Conservation (phyloP, 108 stramenopile genomes). For the Skeletonema marinoi region DNA sequence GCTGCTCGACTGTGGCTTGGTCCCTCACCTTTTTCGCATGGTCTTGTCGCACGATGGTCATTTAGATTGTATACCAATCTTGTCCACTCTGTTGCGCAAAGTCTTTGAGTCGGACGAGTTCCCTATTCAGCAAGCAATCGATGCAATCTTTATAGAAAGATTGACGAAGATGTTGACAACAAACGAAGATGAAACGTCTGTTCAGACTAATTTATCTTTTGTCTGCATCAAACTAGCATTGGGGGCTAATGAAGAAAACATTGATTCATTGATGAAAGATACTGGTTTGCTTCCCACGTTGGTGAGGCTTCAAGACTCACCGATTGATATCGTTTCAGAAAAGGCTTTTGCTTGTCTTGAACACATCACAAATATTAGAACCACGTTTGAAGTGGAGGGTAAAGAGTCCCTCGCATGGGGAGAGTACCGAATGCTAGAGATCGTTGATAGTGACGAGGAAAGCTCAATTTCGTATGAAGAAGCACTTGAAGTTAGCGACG, state of each 20-base stretch:
- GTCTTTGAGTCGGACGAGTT: too few relatives aligned
- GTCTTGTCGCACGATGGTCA: too few relatives aligned
- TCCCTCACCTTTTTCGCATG: too few relatives aligned
- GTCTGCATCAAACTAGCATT: neutral
- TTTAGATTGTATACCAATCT: too few relatives aligned
- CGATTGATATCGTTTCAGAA: neutral
- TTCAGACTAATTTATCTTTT: neutral
- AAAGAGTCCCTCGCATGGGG: neutral
- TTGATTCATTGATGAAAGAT: neutral
- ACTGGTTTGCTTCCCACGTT: neutral
- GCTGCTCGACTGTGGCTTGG: neutral
- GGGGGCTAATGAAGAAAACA: neutral
- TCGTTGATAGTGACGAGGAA: neutral
- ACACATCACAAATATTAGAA: neutral
- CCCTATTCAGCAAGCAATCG: too few relatives aligned
- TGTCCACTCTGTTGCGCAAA: too few relatives aligned
- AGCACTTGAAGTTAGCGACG: neutral
- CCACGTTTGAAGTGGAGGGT: neutral
- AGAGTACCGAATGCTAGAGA: neutral
- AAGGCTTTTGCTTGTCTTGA: neutral
- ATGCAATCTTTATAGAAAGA: neutral
- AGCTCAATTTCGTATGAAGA: neutral
- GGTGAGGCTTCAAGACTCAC: neutral
- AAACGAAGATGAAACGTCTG: neutral
- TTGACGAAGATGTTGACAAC: neutral